Percentiles rank a stretch among this genome's conserved stretches.
These are phyloP conservation scores for Staphylotrichum longicolle DNA, from an alignment of 495 filamentous ascomycete species.

Conservation along the genomic window DNA sequence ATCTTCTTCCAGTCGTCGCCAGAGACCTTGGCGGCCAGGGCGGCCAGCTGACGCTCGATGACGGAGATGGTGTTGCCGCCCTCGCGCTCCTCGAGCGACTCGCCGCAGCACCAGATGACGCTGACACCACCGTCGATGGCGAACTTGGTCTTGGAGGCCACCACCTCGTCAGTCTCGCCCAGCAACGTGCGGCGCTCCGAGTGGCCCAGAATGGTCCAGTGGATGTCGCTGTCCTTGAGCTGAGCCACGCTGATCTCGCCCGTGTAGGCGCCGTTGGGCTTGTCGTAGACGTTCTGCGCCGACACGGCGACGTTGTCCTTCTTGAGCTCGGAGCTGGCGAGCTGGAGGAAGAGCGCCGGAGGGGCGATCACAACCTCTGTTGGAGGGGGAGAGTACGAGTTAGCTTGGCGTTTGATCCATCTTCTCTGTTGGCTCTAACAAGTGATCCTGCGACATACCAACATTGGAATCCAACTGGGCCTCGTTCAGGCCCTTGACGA, in stretches of 20 bases:
- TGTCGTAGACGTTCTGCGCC: conserved; percentile 94
- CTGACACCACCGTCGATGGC: conserved; percentile 81
- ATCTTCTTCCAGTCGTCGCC: conserved; percentile 82
- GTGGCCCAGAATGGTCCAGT: conserved; percentile 90
- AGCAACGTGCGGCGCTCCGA: conserved; percentile 86
- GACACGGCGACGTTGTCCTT: conserved; percentile 67
- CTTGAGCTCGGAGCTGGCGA: conserved; percentile 67
- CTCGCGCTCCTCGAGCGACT: conserved; percentile 91
- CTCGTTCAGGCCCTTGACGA: conserved; percentile 82
- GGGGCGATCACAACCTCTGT: conserved; percentile 92
- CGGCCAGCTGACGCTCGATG: conserved; percentile 73
- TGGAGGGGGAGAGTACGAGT: not conserved
- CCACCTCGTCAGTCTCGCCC: conserved; percentile 78
- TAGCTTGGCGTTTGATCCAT: conserved; percentile 9
- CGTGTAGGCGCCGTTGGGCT: conserved; percentile 94
- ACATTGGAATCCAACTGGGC: conserved; percentile 67
- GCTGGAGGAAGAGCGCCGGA: conserved; percentile 83
- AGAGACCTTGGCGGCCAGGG: conserved; percentile 63
- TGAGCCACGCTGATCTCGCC: conserved; percentile 92
- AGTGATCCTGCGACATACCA: conserved; percentile 46
- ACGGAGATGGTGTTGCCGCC: conserved; percentile 83
- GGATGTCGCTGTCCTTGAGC: conserved; percentile 79
- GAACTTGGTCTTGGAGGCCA: conserved; percentile 89
- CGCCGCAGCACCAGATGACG: conserved; percentile 95
- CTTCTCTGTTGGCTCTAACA: no score